Percentiles rank a stretch among this genome's conserved stretches.
Evolutionary conservation across 768 basidiomycete species (phyloP).

Genomic region (Leccinum arenicola): DNA sequence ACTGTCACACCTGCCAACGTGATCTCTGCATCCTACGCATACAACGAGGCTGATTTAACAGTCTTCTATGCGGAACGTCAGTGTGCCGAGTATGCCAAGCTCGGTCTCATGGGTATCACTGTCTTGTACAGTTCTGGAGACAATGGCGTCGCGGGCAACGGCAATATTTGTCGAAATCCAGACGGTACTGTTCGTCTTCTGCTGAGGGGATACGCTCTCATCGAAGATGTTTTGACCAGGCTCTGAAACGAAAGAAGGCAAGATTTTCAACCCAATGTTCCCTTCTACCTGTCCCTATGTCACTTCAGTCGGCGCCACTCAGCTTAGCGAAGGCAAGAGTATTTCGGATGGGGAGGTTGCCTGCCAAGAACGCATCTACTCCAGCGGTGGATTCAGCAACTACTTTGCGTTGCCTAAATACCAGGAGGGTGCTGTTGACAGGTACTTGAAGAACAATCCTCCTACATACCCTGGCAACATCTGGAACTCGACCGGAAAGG

Average conservation of each 20-base stretch:
- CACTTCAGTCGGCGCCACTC: slow-evolving; percentile 65
- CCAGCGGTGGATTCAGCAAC: slow-evolving; percentile 53
- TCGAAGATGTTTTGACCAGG: slow-evolving; percentile 9
- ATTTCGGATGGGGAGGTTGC: slow-evolving; percentile 45
- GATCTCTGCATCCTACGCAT: slow-evolving; percentile 40
- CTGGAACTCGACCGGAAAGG: slow-evolving; percentile 46
- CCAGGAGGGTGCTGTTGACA: slow-evolving; percentile 45
- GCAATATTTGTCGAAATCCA: slow-evolving; percentile 36
- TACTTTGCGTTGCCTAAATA: slow-evolving; percentile 55
- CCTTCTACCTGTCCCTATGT: slow-evolving; percentile 57
- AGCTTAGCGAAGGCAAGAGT: slow-evolving; percentile 41
- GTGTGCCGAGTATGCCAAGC: slow-evolving; percentile 47
- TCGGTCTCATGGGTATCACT: slow-evolving; percentile 50
- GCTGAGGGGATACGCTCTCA: background rate
- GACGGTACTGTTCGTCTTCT: slow-evolving; percentile 26
- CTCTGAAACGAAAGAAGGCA: slow-evolving; percentile 42
- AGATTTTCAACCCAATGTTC: slow-evolving; percentile 50
- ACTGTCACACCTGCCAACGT: slow-evolving; percentile 39
- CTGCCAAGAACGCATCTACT: slow-evolving; percentile 44
- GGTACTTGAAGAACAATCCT: slow-evolving; percentile 41
- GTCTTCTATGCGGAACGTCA: slow-evolving; percentile 37
- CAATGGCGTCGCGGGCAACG: slow-evolving; percentile 37
- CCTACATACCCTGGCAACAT: slow-evolving; percentile 40
- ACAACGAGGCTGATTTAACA: slow-evolving; percentile 37
- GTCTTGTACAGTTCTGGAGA: slow-evolving; percentile 43